Base-by-base conservation (phyloP, 192 early-diverging fungal species). In the Coemansia biformis region DNA sequence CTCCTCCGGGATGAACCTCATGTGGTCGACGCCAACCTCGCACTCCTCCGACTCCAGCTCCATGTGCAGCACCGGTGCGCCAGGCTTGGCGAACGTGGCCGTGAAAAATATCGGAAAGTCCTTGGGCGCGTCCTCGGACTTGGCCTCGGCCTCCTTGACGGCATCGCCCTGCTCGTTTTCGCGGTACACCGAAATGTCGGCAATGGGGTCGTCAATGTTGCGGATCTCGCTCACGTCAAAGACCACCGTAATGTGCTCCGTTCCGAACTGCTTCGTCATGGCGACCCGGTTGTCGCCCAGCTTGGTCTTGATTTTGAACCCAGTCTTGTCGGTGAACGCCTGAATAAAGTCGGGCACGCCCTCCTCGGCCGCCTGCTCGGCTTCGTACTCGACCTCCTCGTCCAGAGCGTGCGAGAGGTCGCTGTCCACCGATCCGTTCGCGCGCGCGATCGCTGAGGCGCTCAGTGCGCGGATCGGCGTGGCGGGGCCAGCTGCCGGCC, bases 221-320 rank as follows among this genome's bases (percentile, higher is more conserved):
- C 79, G 82, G 42, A 97, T 80, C 38, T 91, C 86, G 51, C 88
- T 87, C 32, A 90, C 88, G 23, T 85, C 84, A 70, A 97, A 93
- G 14, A 82, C 57, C 43, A 91, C 79, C n/a, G 85, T 83, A 66
- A 97, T 89, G 37, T 80, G 86, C 75, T 98, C 95, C 62, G 81
- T 87, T 36, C 91, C 92, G 71, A 92, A 93, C 46, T 82, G 86
- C 61, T 90, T 80, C 14, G 83, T 81, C 55, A 98, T 61, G 22
- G 57, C 51, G 23, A 98, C 87, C 70, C 88, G 84, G 63, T 88
- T 89, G 4, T 76, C 57, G 30, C 90, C 90, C 11, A 75, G 15
- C 57, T 82, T 81, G 61, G 93, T 87, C 51, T 88, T 82, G 71
- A 98, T 79, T 81, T 81, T 79, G 66, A 83, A 84, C 2, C 72